A percentile compares a stretch with the other conserved stretches of the same genome.
Conservation (phyloP, 495 filamentous ascomycete genomes). For the Physcia stellaris region DNA sequence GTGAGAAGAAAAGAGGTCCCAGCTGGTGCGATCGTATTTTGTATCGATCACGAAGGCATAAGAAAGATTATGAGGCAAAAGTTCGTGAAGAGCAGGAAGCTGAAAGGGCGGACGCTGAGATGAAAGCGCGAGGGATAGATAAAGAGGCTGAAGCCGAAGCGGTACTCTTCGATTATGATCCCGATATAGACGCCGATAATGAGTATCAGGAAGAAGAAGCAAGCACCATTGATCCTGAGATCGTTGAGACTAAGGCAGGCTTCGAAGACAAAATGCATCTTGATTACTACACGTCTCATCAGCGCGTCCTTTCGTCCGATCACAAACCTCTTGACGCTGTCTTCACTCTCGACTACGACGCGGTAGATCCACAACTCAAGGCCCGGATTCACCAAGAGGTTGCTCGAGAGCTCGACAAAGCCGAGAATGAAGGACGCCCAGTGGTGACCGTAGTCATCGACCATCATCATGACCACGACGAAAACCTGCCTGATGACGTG, state of each 20-base stretch:
- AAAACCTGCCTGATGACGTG: constrained; percentile 6
- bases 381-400: constrained; percentile 75
- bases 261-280: constrained; percentile 51
- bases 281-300: constrained; percentile 74
- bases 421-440: constrained; percentile 84
- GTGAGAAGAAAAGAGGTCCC: constrained; percentile 80
- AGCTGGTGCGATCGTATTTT: constrained; percentile 99
- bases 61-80: constrained; percentile 53
- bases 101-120: constrained; percentile 64
- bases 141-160: constrained; percentile 59
- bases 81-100: constrained; percentile 49
- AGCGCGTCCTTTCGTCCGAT: constrained; percentile 80
- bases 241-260: constrained; percentile 38
- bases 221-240: constrained; percentile 19
- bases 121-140: constrained; percentile 67
- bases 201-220: constrained; percentile 46
- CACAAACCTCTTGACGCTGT: constrained; percentile 81
- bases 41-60: constrained; percentile 61
- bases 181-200: constrained; percentile 45
- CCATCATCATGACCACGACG: constrained; percentile 23
- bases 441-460: constrained; percentile 77
- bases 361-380: constrained; percentile 70
- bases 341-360: constrained; percentile 72
- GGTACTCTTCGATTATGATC: constrained; percentile 83
- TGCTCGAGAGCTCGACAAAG: constrained; percentile 72